phyloP scores from a whole-genome alignment of 1,284 basidiomycete genomes.

The Trametes hirsuta region DNA sequence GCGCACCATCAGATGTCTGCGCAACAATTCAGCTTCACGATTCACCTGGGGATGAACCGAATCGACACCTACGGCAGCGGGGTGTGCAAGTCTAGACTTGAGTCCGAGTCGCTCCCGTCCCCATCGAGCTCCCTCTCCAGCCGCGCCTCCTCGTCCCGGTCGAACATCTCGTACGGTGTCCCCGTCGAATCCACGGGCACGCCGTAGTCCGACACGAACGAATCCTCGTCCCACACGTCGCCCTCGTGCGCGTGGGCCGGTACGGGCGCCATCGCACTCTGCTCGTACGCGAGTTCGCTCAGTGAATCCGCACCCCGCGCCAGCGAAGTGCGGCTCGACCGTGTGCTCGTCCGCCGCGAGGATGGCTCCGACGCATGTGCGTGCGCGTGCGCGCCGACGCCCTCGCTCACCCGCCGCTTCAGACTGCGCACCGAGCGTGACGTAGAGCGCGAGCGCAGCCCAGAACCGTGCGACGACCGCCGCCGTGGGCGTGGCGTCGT shows the following conservation, averaged over 20 bases:
- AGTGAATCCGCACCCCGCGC: slow-evolving; percentile 6
- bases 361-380: slow-evolving; percentile 6
- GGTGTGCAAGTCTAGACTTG: slow-evolving; percentile 77
- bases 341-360: slow-evolving; percentile 18
- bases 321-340: slow-evolving; percentile 15
- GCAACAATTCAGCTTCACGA: not conserved
- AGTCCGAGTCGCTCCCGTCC: slow-evolving; percentile 58
- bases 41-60: no score
- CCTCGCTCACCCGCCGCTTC: slow-evolving; percentile 26
- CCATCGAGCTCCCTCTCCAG: slow-evolving; percentile 42
- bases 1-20: slow-evolving; percentile 73
- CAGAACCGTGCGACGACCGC: slow-evolving; percentile 30
- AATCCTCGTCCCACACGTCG: slow-evolving; percentile 33
- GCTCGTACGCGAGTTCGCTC: slow-evolving; percentile 19
- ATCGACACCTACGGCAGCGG: slow-evolving; percentile 67
- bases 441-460: slow-evolving; percentile 22
- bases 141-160: slow-evolving; percentile 33
- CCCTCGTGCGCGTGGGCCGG: slow-evolving; percentile 5
- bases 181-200: slow-evolving; percentile 30
- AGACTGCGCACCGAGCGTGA: slow-evolving; percentile 27
- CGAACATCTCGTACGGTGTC: slow-evolving; percentile 30
- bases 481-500: slow-evolving; percentile 47
- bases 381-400: slow-evolving; percentile 5
- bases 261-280: slow-evolving; percentile 7
- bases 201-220: slow-evolving; percentile 36